Conservation (phyloP, 1,284 basidiomycete species). For the Heterobasidion irregulare region DNA sequence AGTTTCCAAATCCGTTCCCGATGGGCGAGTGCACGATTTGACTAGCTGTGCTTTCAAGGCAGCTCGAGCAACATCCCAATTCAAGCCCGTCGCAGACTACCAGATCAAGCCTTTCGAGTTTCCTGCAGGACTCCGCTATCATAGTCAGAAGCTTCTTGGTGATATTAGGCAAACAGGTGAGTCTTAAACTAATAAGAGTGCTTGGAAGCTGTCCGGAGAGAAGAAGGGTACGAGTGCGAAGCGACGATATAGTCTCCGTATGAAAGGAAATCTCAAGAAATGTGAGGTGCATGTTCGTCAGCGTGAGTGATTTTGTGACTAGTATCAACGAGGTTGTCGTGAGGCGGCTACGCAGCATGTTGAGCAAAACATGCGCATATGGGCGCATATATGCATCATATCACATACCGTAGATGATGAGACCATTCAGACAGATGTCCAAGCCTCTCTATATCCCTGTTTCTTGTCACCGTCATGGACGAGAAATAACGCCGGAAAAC, state of each 20-base stretch:
- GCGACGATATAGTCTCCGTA: slow-evolving; percentile 18
- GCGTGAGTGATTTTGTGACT: slow-evolving; percentile 9
- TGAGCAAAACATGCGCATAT: slow-evolving; percentile 7
- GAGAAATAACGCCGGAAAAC: slow-evolving; percentile 32
- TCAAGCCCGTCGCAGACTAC: slow-evolving; percentile 51
- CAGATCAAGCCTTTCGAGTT: slow-evolving; percentile 37
- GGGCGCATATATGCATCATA: slow-evolving; percentile 15
- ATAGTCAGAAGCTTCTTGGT: slow-evolving; percentile 35
- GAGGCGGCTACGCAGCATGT: slow-evolving; percentile 5
- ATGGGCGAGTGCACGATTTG: slow-evolving; percentile 55
- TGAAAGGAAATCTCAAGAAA: slow-evolving; percentile 18
- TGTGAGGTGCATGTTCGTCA: slow-evolving; percentile 14
- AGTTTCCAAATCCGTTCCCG: slow-evolving; percentile 36
- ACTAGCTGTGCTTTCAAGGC: slow-evolving; percentile 51
- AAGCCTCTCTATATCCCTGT: slow-evolving; percentile 14
- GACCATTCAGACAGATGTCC: slow-evolving; percentile 13
- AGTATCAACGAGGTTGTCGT: slow-evolving; percentile 11
- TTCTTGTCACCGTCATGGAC: slow-evolving; percentile 4
- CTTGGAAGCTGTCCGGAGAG: slow-evolving; percentile 18
- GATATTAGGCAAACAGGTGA: slow-evolving; percentile 47
- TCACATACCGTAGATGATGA: slow-evolving; percentile 20
- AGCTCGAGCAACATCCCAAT: slow-evolving; percentile 46
- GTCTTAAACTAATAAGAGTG: slow-evolving; percentile 28
- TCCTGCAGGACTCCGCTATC: slow-evolving; percentile 38
- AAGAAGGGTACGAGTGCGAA: slow-evolving; percentile 14